Percentiles rank a stretch among this genome's conserved stretches.
Evolutionary conservation across 768 basidiomycete genomes (phyloP).

Genomic region (Termitomyces sp.): DNA sequence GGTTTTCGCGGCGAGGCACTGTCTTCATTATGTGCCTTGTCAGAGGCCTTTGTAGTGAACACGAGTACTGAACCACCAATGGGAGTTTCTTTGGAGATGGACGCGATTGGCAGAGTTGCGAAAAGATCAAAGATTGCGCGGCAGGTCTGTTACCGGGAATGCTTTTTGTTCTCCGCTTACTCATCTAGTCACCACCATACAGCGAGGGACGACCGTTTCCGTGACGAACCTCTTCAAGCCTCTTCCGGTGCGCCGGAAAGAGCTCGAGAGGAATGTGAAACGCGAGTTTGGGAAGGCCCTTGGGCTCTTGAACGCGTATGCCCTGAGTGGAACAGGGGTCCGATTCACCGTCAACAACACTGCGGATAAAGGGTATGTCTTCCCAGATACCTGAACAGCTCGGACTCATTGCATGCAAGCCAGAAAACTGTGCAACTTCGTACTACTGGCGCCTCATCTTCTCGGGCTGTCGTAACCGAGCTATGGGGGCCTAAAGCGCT

Average conservation of each 20-base stretch:
- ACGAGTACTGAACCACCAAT: too few species aligned
- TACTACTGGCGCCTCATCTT: constrained; percentile 63
- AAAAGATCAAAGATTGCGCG: constrained; percentile 64
- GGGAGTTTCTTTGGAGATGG: constrained; percentile 76
- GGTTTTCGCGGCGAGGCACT: constrained; percentile 97
- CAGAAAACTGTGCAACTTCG: constrained; percentile 67
- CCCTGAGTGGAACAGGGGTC: constrained; percentile 68
- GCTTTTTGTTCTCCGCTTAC: background rate
- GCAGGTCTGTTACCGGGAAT: constrained; percentile 46
- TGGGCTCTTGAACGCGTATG: constrained; percentile 80
- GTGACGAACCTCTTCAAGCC: constrained; percentile 72
- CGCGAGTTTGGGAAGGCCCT: constrained; percentile 87
- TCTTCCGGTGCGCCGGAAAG: constrained; percentile 86
- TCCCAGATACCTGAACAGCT: too few species aligned
- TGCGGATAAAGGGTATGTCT: too few species aligned
- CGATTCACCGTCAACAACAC: too few species aligned
- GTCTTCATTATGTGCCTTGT: constrained; percentile 86
- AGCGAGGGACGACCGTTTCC: constrained; percentile 86
- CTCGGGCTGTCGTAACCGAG: constrained; percentile 61
- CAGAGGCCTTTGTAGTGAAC: constrained; percentile 62
- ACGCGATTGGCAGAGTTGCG: constrained; percentile 56
- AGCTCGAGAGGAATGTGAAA: constrained; percentile 84
- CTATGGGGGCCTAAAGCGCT: constrained; percentile 85
- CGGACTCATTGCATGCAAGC: too few species aligned
- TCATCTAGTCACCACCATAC: constrained; percentile 1